Percentiles rank a stretch among this genome's conserved stretches.
Conservation (phyloP, 805 yeast genomes). For the Wickerhamomyces ciferrii region DNA sequence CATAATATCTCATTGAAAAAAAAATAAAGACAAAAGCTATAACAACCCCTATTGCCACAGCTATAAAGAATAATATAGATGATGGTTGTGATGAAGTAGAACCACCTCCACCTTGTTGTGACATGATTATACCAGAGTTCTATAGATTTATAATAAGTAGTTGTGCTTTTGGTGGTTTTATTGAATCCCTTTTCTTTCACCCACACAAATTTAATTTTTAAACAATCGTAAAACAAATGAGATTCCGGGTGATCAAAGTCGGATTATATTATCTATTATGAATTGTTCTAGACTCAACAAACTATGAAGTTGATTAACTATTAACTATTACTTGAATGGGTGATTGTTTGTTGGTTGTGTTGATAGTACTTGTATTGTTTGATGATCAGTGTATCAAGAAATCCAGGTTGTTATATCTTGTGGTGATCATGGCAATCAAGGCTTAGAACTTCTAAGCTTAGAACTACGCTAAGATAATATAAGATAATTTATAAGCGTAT, state of each 20-base stretch:
- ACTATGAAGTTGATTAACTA: too few relatives aligned
- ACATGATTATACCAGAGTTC: background rate
- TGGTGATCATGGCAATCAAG: too few relatives aligned
- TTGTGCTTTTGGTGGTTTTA: background rate
- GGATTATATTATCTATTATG: too few relatives aligned
- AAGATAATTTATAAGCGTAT: too few relatives aligned
- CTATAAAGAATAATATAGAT: constrained; percentile 58
- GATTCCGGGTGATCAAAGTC: background rate
- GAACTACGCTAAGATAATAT: too few relatives aligned
- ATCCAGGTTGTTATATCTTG: too few relatives aligned
- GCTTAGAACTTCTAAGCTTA: too few relatives aligned
- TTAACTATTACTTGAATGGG: too few relatives aligned
- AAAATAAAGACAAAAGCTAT: constrained; percentile 52
- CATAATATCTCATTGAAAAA: constrained; percentile 56
- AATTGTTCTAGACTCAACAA: too few relatives aligned
- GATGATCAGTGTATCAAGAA: too few relatives aligned
- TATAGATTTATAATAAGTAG: background rate
- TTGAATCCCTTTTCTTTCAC: background rate
- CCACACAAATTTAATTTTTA: background rate
- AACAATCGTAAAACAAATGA: background rate
- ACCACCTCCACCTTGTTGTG: background rate
- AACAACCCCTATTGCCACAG: constrained; percentile 54
- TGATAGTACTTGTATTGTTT: too few relatives aligned
- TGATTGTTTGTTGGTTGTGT: too few relatives aligned
- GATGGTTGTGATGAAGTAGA: constrained; percentile 39